A percentile compares a stretch with the other conserved stretches of the same genome.
Evolutionary conservation across 2,329 filamentous ascomycete species (phyloP).

Genomic region (Thelonectria olida): DNA sequence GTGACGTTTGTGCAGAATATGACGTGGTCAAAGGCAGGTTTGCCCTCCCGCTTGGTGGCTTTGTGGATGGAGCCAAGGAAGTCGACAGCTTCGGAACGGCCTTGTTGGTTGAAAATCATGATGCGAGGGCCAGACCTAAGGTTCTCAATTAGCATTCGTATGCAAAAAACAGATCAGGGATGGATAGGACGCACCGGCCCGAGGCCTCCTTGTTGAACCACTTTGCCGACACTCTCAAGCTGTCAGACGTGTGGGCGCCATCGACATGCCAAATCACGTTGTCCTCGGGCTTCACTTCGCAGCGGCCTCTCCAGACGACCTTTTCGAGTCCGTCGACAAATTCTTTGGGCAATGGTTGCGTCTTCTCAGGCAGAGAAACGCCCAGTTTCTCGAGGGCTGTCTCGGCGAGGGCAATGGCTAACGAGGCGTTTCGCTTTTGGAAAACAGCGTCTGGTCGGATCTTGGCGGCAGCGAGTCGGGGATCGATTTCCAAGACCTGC

Average conservation of each 20-base stretch:
- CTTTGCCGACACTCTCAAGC: constrained; percentile 79
- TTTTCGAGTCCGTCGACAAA: constrained; percentile 79
- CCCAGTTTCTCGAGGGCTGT: constrained; percentile 57
- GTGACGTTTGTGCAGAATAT: constrained; percentile 85
- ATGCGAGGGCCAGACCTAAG: constrained; percentile 52
- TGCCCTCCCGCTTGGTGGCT: constrained; percentile 42
- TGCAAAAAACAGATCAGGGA: background rate
- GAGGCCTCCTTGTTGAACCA: constrained; percentile 77
- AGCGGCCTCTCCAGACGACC: constrained; percentile 83
- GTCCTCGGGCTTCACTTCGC: constrained; percentile 67
- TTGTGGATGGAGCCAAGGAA: constrained; percentile 60
- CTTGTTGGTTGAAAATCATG: constrained; percentile 91
- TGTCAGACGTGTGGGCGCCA: constrained; percentile 92
- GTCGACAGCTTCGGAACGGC: constrained; percentile 60
- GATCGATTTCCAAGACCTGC: constrained; percentile 56
- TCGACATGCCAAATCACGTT: constrained; percentile 85
- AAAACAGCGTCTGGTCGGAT: constrained; percentile 64
- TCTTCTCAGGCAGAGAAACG: constrained; percentile 38
- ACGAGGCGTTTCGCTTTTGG: constrained; percentile 66
- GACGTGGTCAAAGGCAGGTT: constrained; percentile 71
- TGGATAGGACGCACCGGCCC: constrained; percentile 37
- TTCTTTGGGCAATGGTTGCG: constrained; percentile 61
- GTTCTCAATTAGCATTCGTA: background rate
- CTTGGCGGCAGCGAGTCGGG: constrained; percentile 55
- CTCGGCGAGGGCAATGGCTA: constrained; percentile 63